A percentile compares a stretch with the other conserved stretches of the same genome.
These are phyloP conservation scores for Ogataea nitratoaversa DNA, from an alignment of 805 yeast genomes.

Conservation along the genomic window DNA sequence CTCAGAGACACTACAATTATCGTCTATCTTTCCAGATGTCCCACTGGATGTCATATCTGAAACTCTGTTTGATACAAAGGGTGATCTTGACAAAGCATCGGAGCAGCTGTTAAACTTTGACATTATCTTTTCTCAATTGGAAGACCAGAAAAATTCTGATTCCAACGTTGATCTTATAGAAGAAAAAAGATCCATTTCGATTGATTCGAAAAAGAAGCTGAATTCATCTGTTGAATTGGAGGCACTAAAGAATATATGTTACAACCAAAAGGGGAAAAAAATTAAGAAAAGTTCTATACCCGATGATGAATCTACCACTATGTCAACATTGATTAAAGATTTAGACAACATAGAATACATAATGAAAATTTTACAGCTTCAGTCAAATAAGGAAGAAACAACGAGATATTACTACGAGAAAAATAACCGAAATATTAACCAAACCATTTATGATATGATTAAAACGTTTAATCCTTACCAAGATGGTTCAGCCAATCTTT, in stretches of 20 bases:
- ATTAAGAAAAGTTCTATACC: neutral
- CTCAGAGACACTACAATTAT: constrained; percentile 13
- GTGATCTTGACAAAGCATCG: constrained; percentile 29
- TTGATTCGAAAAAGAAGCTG: too few relatives aligned
- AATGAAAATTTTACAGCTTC: constrained; percentile 6
- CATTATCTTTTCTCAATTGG: neutral
- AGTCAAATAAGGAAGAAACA: constrained; percentile 1
- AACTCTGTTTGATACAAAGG: constrained; percentile 27
- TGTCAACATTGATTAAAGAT: neutral
- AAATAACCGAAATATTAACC: constrained; percentile 8
- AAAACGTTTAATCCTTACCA: constrained; percentile 7
- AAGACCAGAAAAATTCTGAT: too few relatives aligned
- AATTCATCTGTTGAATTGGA: too few relatives aligned
- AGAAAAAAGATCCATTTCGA: too few relatives aligned
- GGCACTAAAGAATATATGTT: too few relatives aligned
- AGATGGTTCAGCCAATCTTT: constrained; percentile 1
- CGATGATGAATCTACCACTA: neutral
- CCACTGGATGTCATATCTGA: constrained; percentile 28
- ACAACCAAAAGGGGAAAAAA: neutral
- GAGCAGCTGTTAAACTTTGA: constrained; percentile 29
- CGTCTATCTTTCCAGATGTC: constrained; percentile 44
- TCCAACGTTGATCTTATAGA: too few relatives aligned
- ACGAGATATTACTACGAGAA: constrained; percentile 11
- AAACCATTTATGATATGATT: constrained; percentile 19
- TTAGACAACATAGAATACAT: constrained; percentile 13